Base-by-base conservation (phyloP, 1,139 yeast genomes). In the Nakaseomyces kungkrabaensis region DNA sequence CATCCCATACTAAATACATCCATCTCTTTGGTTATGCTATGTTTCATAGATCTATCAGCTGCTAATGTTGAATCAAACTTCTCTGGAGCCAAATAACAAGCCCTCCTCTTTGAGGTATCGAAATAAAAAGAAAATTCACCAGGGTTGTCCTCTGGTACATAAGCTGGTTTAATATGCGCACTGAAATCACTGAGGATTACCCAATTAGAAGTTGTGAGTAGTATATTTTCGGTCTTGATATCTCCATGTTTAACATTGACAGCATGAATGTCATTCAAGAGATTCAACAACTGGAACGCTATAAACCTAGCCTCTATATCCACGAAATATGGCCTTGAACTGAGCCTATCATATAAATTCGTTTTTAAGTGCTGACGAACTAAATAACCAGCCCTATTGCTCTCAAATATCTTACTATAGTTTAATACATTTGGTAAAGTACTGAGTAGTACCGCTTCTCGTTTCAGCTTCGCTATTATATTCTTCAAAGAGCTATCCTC, bases 51-150 rank as follows among this genome's bases (percentile, higher is more conserved):
- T 17, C 42, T n/a, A n/a, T 45, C 44, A 6, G 63, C 62, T 45
- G 65, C 63, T 24, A 57, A 55, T 29, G 54, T 55, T 5, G 66
- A 59, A 27, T 69, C 60, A 62, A 94, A 92, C 55, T 98, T 70
- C 64, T 94, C 99, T 0, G 99, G 98, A 0, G 98, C 97, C 48
- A 94, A 68, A 65, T 90, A 92, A 67, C 98, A 92, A 3, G 82
- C 78, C 59, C 96, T 74, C 56, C 97, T 72, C 61, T 80, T 88
- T 1, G 95, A 85, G 4, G 92, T 85, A 68, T 92, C 97, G 64
- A 89, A 94, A 65, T 82, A 94, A 62, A 90, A 92, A 0, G 95
- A 81, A 60, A 85, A 92, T 57, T 85, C 92, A n/a, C 92, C 86
- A 0, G 97, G 97, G 61, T 94, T 92, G 59, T 89, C 95, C 57